These are phyloP conservation scores for Sclerotinia spermophila DNA, from an alignment of 2,329 filamentous ascomycete species.

Conservation along the genomic window DNA sequence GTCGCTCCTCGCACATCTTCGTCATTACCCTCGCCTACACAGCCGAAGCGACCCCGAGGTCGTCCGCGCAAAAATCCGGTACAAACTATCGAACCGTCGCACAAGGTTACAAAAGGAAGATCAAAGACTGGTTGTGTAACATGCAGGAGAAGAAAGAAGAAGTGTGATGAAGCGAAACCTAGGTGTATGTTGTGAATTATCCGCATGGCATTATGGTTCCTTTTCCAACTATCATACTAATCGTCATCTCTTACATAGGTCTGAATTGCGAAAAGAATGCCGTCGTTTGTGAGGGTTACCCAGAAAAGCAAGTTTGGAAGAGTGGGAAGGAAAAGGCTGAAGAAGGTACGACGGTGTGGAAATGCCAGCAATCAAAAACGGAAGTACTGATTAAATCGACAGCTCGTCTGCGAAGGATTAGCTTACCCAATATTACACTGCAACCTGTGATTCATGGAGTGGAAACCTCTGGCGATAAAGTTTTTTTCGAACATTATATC, in stretches of 20 bases:
- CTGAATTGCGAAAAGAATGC: conserved; percentile 92
- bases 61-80: conserved; percentile 74
- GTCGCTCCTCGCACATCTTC: conserved; percentile 38
- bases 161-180: conserved; percentile 67
- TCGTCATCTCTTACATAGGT: conserved; percentile 45
- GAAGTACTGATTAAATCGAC: conserved; percentile 33
- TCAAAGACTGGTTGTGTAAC: conserved; percentile 68
- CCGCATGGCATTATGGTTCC: conserved; percentile 18
- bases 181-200: conserved; percentile 50
- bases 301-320: conserved; percentile 81
- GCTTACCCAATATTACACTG: conserved; percentile 52
- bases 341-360: conserved; percentile 50
- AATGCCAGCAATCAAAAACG: conserved; percentile 25
- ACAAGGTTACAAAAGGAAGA: conserved; percentile 73
- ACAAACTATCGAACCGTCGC: conserved; percentile 51
- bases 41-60: conserved; percentile 65
- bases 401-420: conserved; percentile 50
- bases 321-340: conserved; percentile 72
- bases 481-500: conserved; percentile 81
- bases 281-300: conserved; percentile 86
- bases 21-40: conserved; percentile 16
- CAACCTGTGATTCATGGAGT: conserved; percentile 73
- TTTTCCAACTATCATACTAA: not conserved
- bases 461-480: conserved; percentile 73
- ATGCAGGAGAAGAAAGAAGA: conserved; percentile 67